These are phyloP conservation scores for Spergularia marina DNA, from an alignment of 148 eudicot genomes.

Conservation along the genomic window DNA sequence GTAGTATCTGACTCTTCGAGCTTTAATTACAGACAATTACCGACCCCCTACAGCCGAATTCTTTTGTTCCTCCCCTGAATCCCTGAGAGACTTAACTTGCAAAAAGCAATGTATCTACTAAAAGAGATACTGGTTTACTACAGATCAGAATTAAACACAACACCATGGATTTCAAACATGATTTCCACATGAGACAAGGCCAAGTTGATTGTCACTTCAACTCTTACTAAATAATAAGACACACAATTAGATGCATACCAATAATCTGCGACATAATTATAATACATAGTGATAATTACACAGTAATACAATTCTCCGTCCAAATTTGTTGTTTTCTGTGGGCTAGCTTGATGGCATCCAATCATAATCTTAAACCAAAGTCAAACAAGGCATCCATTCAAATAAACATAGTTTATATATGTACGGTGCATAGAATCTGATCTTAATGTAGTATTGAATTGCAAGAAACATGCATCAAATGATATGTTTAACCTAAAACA, in stretches of 20 bases:
- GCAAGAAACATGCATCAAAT: neutral
- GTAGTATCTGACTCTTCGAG: too few species aligned
- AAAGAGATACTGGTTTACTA: too few species aligned
- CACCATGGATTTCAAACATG: too few species aligned
- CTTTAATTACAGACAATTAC: too few species aligned
- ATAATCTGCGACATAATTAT: constrained; percentile 9
- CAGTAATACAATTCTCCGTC: neutral
- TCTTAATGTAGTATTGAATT: too few species aligned
- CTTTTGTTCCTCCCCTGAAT: too few species aligned
- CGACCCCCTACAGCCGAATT: too few species aligned
- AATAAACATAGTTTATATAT: neutral
- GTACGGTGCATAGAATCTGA: neutral
- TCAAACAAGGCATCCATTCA: neutral
- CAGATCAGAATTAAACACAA: too few species aligned
- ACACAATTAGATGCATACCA: neutral
- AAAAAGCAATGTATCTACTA: too few species aligned
- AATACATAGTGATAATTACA: neutral
- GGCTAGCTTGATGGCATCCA: neutral
- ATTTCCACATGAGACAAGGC: constrained; percentile 2
- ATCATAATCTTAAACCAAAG: neutral
- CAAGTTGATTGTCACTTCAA: constrained; percentile 14
- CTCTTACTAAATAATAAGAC: neutral
- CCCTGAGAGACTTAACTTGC: too few species aligned
- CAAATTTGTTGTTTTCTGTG: neutral
- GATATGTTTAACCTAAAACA: constrained; percentile 2